Evolutionary conservation across 2,329 filamentous ascomycete species (phyloP), one percentile per base, ranked within the genome.

Genomic region (Plectosphaerella sp.): DNA sequence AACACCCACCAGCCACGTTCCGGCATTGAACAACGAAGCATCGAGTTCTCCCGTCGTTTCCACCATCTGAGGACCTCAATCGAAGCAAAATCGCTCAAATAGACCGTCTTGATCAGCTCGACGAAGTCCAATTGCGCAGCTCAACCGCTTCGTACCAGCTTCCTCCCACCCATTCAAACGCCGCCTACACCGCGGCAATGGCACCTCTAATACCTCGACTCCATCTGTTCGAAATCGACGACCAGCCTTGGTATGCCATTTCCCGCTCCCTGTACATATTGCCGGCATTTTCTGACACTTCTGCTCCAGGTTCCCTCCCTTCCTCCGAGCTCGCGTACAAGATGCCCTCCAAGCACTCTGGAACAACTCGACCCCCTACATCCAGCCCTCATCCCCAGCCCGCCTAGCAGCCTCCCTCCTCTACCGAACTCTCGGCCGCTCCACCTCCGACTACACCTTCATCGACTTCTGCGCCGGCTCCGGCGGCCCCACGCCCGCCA

Each of bases 401-500:
- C 70, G 75, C n/a, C 64, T 85, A 42, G 84, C 82, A n/a, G 80
- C 84, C 46, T 67, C 72, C 43, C 69, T 82, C 18, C 76, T 90
- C 45, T 71, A 76, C 39, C 68, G 67, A 20, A 70, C 78, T 42
- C 74, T 87, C 14, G 73, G 75, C 36, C 47, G 20, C 20, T 62
- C 71, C 24, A 70, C 82, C 1, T 68, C 73, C 16, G 67, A 72
- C 2, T 84, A 87, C 66, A 83, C 79, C 16, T 84, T 88, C 59
- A 78, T 91, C 55, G 88, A 92, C 70, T 89, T 91, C 67, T 90
- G 87, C 65, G 85, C 87, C 3, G 88, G 88, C 49, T 84, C 79
- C 14, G 88, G 88, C 41, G 88, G 88, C 0, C 86, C 86, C 1
- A 89, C 84, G 2, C 85, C 84, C 1, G 72, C 71, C 39, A 83